These are phyloP conservation scores for Dictyostelium citrinum DNA, from an alignment of 78 protist genomes.

Conservation along the genomic window DNA sequence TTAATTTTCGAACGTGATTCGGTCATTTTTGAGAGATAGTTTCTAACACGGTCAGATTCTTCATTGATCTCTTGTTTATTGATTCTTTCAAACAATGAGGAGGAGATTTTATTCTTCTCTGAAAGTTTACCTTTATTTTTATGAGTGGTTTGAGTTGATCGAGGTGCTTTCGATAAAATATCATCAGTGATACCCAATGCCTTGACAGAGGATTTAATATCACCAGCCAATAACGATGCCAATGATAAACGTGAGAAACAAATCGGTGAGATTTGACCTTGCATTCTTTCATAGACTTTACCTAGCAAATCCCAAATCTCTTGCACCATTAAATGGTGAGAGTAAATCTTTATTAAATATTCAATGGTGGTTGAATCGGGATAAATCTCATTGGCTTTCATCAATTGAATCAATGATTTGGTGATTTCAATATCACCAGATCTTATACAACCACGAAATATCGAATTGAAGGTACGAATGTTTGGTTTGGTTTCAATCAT, in stretches of 20 bases:
- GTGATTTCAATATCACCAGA: conserved; percentile 61
- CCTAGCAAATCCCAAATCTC: conserved; percentile 39
- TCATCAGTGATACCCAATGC: conserved; percentile 64
- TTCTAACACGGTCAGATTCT: conserved; percentile 43
- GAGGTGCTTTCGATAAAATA: conserved; percentile 37
- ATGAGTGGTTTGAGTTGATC: not conserved
- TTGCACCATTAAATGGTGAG: conserved; percentile 50
- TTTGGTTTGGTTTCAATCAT: conserved; percentile 67
- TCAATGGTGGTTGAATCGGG: conserved; percentile 76
- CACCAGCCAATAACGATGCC: conserved; percentile 31
- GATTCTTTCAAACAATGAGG: conserved; percentile 55
- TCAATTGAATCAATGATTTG: not conserved
- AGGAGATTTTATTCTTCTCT: conserved; percentile 53
- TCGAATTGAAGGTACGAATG: conserved; percentile 72
- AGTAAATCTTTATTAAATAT: conserved; percentile 50
- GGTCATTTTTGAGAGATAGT: not conserved
- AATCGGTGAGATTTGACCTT: conserved; percentile 33
- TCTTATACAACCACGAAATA: conserved; percentile 79
- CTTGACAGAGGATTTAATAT: conserved; percentile 19
- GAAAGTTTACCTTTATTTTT: conserved; percentile 51
- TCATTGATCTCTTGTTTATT: conserved; percentile 64
- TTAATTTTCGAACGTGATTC: not conserved
- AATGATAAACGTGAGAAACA: conserved; percentile 44
- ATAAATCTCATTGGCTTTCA: conserved; percentile 21
- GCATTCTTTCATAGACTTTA: conserved; percentile 15